Evolutionary conservation across 306 rosid genomes (phyloP).

Genomic region (Echinosophora koreensis): DNA sequence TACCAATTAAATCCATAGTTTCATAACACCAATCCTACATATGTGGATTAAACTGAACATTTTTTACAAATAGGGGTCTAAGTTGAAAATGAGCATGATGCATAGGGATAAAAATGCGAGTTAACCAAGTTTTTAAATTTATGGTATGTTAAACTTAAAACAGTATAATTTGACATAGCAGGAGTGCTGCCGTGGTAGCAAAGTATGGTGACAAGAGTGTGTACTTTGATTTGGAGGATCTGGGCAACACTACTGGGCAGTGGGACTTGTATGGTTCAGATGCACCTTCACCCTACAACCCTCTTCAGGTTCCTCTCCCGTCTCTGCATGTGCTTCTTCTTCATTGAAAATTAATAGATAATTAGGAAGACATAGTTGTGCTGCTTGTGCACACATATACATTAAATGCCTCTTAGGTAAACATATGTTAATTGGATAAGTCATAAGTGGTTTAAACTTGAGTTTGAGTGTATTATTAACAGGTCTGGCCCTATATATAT

Average conservation of each 20-base stretch:
- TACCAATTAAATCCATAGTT: too few relatives aligned
- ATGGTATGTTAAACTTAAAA: slow-evolving; percentile 3
- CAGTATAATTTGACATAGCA: slow-evolving; percentile 13
- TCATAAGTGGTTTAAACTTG: neutral
- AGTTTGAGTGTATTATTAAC: neutral
- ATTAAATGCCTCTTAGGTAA: neutral
- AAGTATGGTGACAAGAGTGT: slow-evolving; percentile 89
- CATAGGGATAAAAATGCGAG: too few relatives aligned
- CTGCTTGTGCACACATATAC: neutral
- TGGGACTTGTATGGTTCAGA: slow-evolving; percentile 93
- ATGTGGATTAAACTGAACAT: too few relatives aligned
- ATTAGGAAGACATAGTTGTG: neutral
- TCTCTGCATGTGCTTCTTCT: slow-evolving; percentile 4
- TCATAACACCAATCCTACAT: too few relatives aligned
- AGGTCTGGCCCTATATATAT: too few relatives aligned
- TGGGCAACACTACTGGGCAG: slow-evolving; percentile 88
- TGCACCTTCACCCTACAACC: slow-evolving; percentile 85
- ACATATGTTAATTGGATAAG: neutral
- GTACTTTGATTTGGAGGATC: slow-evolving; percentile 83
- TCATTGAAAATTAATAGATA: neutral
- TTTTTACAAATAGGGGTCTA: too few relatives aligned
- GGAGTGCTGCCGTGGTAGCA: slow-evolving; percentile 81
- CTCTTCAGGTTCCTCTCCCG: slow-evolving; percentile 68
- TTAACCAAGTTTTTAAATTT: too few relatives aligned
- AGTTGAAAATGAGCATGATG: too few relatives aligned